phyloP scores from a whole-genome alignment of 805 yeast species.

The Metschnikowia amazonensis region DNA sequence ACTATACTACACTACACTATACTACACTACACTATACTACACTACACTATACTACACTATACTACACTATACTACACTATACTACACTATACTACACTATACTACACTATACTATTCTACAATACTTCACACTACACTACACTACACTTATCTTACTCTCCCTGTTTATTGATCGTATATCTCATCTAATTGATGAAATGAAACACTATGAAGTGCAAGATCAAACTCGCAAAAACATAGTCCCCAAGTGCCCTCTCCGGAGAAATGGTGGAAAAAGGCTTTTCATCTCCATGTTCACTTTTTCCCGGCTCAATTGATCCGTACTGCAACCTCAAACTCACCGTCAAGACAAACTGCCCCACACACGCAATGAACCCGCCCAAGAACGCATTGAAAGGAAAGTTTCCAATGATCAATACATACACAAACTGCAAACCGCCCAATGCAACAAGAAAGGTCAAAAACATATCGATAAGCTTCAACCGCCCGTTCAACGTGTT shows the following conservation, averaged over 20 bases:
- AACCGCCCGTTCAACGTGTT: constrained; percentile 43
- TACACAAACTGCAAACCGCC: constrained; percentile 80
- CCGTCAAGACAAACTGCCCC: constrained; percentile 91
- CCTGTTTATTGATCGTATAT: not conserved
- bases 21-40: too few relatives aligned
- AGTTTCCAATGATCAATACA: constrained; percentile 73
- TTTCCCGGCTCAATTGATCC: constrained; percentile 14
- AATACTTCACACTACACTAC: too few relatives aligned
- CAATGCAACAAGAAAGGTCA: constrained; percentile 65
- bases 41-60: too few relatives aligned
- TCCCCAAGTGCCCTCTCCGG: constrained; percentile 78
- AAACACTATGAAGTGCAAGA: constrained; percentile 81
- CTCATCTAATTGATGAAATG: constrained; percentile 79
- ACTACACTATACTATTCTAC: too few relatives aligned
- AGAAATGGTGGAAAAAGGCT: constrained; percentile 16
- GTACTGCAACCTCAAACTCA: constrained; percentile 73
- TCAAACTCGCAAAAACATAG: constrained; percentile 78
- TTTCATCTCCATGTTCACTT: not conserved
- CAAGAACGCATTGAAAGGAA: constrained; percentile 95
- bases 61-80: too few relatives aligned
- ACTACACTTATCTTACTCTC: too few relatives aligned
- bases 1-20: too few relatives aligned
- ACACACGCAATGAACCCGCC: constrained; percentile 91
- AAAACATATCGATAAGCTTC: constrained; percentile 71
- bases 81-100: too few relatives aligned